A percentile compares a stretch with the other conserved stretches of the same genome.
These are phyloP conservation scores for Phytopythium oedochilum DNA, from an alignment of 352 stramenopile species.

Conservation along the genomic window DNA sequence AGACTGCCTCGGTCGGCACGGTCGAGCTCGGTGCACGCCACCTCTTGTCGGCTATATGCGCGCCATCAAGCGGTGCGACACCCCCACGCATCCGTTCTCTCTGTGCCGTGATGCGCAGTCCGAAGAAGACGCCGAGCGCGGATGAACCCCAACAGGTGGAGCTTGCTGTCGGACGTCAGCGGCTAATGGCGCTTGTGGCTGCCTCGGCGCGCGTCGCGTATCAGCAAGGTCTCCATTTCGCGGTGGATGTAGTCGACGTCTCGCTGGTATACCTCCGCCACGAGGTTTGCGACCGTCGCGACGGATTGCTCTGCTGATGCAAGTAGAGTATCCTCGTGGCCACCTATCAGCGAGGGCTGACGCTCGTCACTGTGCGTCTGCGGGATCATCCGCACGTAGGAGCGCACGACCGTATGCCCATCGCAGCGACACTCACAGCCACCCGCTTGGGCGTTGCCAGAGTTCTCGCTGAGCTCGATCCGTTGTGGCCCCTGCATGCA, in stretches of 20 bases:
- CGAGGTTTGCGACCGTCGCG: slow-evolving; percentile 6
- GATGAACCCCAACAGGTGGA: slow-evolving; percentile 33
- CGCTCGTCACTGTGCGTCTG: too few relatives aligned
- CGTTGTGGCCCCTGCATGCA: too few relatives aligned
- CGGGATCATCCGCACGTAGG: slow-evolving; percentile 22
- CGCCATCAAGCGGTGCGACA: slow-evolving; percentile 27
- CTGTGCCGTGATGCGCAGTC: slow-evolving; percentile 14
- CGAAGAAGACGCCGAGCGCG: slow-evolving; percentile 21
- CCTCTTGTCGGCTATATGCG: slow-evolving; percentile 40
- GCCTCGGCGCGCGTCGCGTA: too few relatives aligned
- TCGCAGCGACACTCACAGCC: too few relatives aligned
- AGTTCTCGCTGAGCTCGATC: too few relatives aligned
- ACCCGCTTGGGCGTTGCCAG: too few relatives aligned
- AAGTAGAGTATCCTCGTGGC: too few relatives aligned
- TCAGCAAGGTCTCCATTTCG: slow-evolving; percentile 27
- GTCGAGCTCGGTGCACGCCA: slow-evolving; percentile 65
- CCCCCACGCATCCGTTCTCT: slow-evolving; percentile 34
- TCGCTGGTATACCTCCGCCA: slow-evolving; percentile 29
- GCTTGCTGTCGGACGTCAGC: too few relatives aligned
- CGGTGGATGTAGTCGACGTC: slow-evolving; percentile 31
- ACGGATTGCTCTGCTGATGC: too few relatives aligned
- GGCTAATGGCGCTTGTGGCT: too few relatives aligned
- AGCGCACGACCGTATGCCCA: slow-evolving; percentile 16
- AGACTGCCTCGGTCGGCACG: slow-evolving; percentile 47
- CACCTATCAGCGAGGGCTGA: too few relatives aligned